Conservation (phyloP, 2,329 filamentous ascomycete species). For the Aspergillus amoenus region DNA sequence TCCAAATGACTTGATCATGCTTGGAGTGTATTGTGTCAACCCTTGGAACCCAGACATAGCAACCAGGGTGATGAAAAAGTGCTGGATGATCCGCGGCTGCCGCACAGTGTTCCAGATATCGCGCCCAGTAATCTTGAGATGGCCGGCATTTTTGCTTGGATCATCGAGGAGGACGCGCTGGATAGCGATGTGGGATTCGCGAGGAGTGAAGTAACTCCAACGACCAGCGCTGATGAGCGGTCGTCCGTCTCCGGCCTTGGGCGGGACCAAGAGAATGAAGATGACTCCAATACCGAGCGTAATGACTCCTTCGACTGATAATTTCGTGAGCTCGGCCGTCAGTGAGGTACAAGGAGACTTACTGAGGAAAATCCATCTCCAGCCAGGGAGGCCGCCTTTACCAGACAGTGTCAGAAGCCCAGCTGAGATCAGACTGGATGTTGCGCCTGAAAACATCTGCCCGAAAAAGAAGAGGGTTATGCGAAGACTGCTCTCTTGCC, state of each 20-base stretch:
- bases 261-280: slow-evolving; percentile 43
- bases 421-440: slow-evolving; percentile 38
- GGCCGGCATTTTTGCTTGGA: slow-evolving; percentile 37
- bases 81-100: slow-evolving; percentile 56
- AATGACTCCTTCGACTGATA: slow-evolving; percentile 52
- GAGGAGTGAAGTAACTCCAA: slow-evolving; percentile 45
- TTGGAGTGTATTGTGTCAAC: slow-evolving; percentile 55
- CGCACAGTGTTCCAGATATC: slow-evolving; percentile 37
- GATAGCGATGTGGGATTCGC: slow-evolving; percentile 44
- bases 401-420: slow-evolving; percentile 51
- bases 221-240: slow-evolving; percentile 36
- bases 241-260: slow-evolving; percentile 35
- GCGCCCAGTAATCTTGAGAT: slow-evolving; percentile 36
- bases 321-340: neutral
- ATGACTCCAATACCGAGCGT: slow-evolving; percentile 46
- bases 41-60: slow-evolving; percentile 51
- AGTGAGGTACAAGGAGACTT: neutral
- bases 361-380: slow-evolving; percentile 57
- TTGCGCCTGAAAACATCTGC: slow-evolving; percentile 52
- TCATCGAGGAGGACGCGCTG: slow-evolving; percentile 47
- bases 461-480: slow-evolving; percentile 59
- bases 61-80: slow-evolving; percentile 50
- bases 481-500: slow-evolving; percentile 52
- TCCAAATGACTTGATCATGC: slow-evolving; percentile 55
- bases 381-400: slow-evolving; percentile 50